Conservation (phyloP, 2,329 filamentous ascomycete genomes). For the Furcasterigmium sp. region DNA sequence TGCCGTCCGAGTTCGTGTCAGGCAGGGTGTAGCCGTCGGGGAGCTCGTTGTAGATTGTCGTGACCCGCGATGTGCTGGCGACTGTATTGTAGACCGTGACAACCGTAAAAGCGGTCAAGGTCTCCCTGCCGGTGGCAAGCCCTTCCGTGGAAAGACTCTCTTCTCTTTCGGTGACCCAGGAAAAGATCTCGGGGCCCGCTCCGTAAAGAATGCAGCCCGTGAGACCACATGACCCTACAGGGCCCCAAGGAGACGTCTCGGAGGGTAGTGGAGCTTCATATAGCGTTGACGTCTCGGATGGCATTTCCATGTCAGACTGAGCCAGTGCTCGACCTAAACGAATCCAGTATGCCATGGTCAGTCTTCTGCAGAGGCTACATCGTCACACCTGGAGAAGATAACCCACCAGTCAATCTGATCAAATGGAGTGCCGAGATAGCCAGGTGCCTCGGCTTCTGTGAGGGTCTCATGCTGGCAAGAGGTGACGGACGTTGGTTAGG, state of each 20-base stretch:
- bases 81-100: neutral
- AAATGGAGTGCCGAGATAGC: too few relatives aligned
- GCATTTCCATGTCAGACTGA: too few relatives aligned
- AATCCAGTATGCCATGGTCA: too few relatives aligned
- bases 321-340: too few relatives aligned
- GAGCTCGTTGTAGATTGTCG: neutral
- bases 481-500: too few relatives aligned
- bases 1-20: neutral
- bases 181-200: neutral
- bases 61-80: neutral
- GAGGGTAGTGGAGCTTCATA: neutral
- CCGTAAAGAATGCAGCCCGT: neutral
- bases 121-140: neutral
- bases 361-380: too few relatives aligned
- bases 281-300: too few relatives aligned
- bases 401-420: too few relatives aligned
- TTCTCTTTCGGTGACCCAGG: neutral
- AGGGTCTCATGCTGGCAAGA: too few relatives aligned
- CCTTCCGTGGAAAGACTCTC: too few relatives aligned
- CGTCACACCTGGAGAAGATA: too few relatives aligned
- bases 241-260: neutral
- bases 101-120: neutral
- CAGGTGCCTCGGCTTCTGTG: too few relatives aligned
- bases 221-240: neutral
- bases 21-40: neutral